These are phyloP conservation scores for Fusarium humuli DNA, from an alignment of 2,329 filamentous ascomycete species.

Conservation along the genomic window DNA sequence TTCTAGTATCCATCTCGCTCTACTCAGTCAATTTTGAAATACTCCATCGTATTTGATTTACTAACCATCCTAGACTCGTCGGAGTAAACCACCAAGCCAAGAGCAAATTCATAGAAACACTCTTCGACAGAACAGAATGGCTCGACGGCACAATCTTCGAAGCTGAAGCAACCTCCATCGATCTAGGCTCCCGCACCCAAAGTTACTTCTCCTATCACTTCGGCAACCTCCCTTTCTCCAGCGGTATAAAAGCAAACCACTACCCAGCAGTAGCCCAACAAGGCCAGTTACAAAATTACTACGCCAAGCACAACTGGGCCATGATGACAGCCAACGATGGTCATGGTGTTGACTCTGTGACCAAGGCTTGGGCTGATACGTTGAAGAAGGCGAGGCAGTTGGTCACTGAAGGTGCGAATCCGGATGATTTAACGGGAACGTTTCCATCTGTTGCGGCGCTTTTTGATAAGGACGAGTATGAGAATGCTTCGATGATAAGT, in stretches of 20 bases:
- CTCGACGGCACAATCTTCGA: conserved; percentile 6
- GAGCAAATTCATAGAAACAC: conserved; percentile 19
- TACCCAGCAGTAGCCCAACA: conserved; percentile 20
- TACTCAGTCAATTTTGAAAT: too few species aligned
- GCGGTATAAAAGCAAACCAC: conserved; percentile 31
- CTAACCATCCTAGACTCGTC: background rate
- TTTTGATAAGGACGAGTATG: conserved; percentile 27
- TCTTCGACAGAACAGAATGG: conserved; percentile 18
- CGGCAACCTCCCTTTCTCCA: conserved; percentile 32
- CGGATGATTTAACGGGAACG: conserved; percentile 12
- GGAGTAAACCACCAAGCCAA: background rate
- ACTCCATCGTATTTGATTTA: background rate
- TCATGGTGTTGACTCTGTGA: conserved; percentile 16
- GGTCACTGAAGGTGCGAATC: background rate
- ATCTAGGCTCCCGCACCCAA: conserved; percentile 1
- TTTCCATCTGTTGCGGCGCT: conserved; percentile 24
- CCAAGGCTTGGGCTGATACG: conserved; percentile 25
- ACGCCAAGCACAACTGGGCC: conserved; percentile 21
- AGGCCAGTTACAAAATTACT: conserved; percentile 19
- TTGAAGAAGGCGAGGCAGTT: conserved; percentile 18
- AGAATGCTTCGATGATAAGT: conserved; percentile 19
- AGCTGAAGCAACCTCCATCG: background rate
- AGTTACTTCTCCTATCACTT: conserved; percentile 21
- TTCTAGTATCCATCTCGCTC: background rate
- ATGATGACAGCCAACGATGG: conserved; percentile 34